Evolutionary conservation across 164 flowering plant species (phyloP), one percentile per base, ranked within the genome.

Genomic region (Cinnamomum chago): DNA sequence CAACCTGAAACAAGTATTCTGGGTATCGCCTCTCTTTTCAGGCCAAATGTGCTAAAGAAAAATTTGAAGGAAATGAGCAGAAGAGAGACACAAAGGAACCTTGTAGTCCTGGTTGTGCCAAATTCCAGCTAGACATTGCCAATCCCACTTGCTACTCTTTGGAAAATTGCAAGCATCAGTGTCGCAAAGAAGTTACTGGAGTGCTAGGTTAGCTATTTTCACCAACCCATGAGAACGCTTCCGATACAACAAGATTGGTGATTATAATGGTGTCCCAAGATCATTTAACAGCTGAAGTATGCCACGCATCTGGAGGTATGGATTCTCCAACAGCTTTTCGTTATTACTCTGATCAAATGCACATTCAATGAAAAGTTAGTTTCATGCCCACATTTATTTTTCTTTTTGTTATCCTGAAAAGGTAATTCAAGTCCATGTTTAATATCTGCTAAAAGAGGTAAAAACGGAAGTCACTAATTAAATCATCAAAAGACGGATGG

Each of bases 231-330:
- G 75, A 50, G 73, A 70, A 70, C 18, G 67, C 20, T 66, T 35
- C 52, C 9, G 62, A 68, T 30, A 66, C 74, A 70, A 28, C 62
- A 25, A 50, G 30, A 25, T 65, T n/a, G 11, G 24, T 67, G 50
- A 77, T 74, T 73, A 83, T 75, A 83, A 73, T 67, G 74, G 78
- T 33, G 79, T 75, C 65, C 88, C 87, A 80, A 87, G 77, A 76
- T 92, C 97, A 82, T 86, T 94, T 72, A 90, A 89, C 72, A 96
- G 82, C 82, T 96, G 97, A 81, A 94, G 88, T 79, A 96, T 85
- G 74, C 99, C 99, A 47, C 95, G 92, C 93, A 96, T 92, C 85
- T 94, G 99, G 76, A 96, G 97, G 77, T 96, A 96, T 3, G 98
- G 99, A 82, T 96, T 96, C 84, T 96, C 98, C 83, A 96, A 77